A percentile compares a stretch with the other conserved stretches of the same genome.
These are phyloP conservation scores for Kodamaea lidongshanica DNA, from an alignment of 805 yeast genomes.

Conservation along the genomic window DNA sequence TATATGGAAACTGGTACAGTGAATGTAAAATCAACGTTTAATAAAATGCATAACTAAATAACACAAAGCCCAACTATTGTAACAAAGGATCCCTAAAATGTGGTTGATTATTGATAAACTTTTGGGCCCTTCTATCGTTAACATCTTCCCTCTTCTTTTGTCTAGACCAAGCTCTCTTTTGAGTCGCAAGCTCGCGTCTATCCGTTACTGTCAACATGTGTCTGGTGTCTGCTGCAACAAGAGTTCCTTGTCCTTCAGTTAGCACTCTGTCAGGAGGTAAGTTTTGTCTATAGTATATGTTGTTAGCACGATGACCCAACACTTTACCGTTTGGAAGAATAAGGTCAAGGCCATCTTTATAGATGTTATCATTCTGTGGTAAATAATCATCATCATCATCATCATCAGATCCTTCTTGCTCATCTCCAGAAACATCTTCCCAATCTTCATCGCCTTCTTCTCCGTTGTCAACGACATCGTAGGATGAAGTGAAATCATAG, in stretches of 20 bases:
- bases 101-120: constrained; percentile 72
- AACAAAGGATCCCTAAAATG: constrained; percentile 46
- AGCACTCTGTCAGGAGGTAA: constrained; percentile 38
- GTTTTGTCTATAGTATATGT: constrained; percentile 39
- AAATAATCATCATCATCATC: constrained; percentile 25
- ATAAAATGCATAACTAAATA: constrained; percentile 1
- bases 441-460: constrained; percentile 24
- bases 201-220: constrained; percentile 39
- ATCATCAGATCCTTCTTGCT: constrained; percentile 16
- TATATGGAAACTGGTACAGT: too few relatives aligned
- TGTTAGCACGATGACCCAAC: constrained; percentile 38
- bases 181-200: constrained; percentile 33
- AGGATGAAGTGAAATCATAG: constrained; percentile 75
- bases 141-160: constrained; percentile 45
- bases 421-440: constrained; percentile 34
- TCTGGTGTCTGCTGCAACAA: constrained; percentile 46
- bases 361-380: constrained; percentile 22
- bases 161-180: constrained; percentile 58
- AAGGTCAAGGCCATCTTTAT: constrained; percentile 33
- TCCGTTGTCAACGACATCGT: constrained; percentile 20
- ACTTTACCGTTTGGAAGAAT: constrained; percentile 38
- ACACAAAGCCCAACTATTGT: constrained; percentile 13
- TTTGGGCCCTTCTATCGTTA: constrained; percentile 55
- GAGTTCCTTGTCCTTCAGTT: constrained; percentile 44
- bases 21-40: too few relatives aligned